These are phyloP conservation scores for Misopates orontium DNA, from an alignment of 257 asterid genomes.

Conservation along the genomic window DNA sequence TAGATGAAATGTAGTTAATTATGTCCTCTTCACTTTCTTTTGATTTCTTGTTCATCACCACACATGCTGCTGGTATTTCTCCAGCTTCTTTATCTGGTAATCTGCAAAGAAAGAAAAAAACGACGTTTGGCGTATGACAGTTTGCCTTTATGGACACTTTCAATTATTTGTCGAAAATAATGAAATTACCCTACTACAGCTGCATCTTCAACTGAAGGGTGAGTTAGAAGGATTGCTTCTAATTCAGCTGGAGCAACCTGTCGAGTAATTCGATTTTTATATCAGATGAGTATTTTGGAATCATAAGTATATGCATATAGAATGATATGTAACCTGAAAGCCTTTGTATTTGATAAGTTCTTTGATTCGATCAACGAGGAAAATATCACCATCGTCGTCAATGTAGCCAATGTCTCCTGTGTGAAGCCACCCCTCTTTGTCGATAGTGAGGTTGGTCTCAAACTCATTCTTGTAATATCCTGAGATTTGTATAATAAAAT, in stretches of 20 bases:
- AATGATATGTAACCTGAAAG: constrained; percentile 53
- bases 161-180: background rate
- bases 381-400: constrained; percentile 79
- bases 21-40: constrained; percentile 70
- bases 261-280: background rate
- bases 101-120: constrained; percentile 34
- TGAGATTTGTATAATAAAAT: constrained; percentile 27
- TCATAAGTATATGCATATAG: background rate
- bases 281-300: background rate
- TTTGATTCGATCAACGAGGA: constrained; percentile 86
- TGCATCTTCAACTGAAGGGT: constrained; percentile 85
- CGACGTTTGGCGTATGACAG: too few relatives aligned
- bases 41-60: constrained; percentile 59
- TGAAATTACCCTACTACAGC: constrained; percentile 77
- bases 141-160: too few relatives aligned
- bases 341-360: constrained; percentile 92
- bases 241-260: constrained; percentile 99
- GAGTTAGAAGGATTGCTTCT: constrained; percentile 86
- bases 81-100: constrained; percentile 78
- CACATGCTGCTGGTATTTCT: constrained; percentile 86
- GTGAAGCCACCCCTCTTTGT: constrained; percentile 89
- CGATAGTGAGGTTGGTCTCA: constrained; percentile 73
- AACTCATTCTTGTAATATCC: constrained; percentile 86
- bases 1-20: constrained; percentile 59
- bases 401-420: constrained; percentile 95